Evolutionary conservation across 2,329 filamentous ascomycete species (phyloP).

Genomic region (Mycosphaerella sp.): DNA sequence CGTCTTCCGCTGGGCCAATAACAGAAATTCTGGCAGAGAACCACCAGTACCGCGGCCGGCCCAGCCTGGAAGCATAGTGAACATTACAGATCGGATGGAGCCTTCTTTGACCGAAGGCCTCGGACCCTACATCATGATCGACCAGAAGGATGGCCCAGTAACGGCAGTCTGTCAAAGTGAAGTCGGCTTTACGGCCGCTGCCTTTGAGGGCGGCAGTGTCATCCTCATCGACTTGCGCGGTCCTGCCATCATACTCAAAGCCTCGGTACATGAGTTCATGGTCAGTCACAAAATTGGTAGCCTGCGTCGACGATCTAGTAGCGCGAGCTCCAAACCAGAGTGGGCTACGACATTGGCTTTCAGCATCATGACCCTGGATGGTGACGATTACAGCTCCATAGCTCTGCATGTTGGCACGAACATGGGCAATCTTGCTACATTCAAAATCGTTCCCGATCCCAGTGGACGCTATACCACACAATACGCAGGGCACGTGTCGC

Average conservation of each 20-base stretch:
- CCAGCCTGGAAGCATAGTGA: conserved; percentile 52
- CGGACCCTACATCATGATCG: conserved; percentile 71
- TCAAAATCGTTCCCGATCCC: conserved; percentile 74
- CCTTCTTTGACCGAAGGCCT: conserved; percentile 69
- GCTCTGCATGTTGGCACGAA: conserved; percentile 87
- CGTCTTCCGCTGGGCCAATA: conserved; percentile 81
- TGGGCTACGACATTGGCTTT: conserved; percentile 82
- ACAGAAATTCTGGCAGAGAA: conserved; percentile 64
- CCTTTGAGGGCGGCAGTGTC: conserved; percentile 74
- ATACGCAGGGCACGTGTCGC: conserved; percentile 59
- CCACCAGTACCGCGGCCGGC: conserved; percentile 45
- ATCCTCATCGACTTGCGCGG: conserved; percentile 83
- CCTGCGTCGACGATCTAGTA: conserved; percentile 53
- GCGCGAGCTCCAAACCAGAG: conserved; percentile 50
- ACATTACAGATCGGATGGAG: conserved; percentile 68
- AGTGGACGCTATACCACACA: conserved; percentile 65
- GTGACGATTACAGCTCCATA: conserved; percentile 93
- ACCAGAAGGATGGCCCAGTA: conserved; percentile 76
- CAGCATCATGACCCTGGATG: conserved; percentile 85
- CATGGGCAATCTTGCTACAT: conserved; percentile 73
- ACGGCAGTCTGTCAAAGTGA: conserved; percentile 79
- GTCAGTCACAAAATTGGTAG: conserved; percentile 71
- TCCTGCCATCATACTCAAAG: conserved; percentile 73
- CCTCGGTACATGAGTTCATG: conserved; percentile 63
- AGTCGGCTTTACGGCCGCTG: conserved; percentile 83